Evolutionary conservation across 1,139 yeast genomes (phyloP).

Genomic region (Sugiyamaella grinbergsii): DNA sequence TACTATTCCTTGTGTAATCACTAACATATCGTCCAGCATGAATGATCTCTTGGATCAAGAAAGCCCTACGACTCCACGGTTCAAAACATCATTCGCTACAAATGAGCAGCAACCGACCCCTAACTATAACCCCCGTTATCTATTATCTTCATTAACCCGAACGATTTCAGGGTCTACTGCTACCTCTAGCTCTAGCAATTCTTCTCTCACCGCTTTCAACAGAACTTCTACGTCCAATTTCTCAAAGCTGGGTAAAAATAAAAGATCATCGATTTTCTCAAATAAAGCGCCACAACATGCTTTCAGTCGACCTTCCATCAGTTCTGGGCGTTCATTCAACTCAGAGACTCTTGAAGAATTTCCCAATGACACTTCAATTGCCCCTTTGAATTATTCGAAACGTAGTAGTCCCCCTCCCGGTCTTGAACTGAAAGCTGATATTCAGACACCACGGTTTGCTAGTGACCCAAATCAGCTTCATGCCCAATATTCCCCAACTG

Average conservation of each 20-base stretch:
- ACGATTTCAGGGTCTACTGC: slow-evolving; percentile 5
- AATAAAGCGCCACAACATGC: background rate
- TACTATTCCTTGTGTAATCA: too few species aligned
- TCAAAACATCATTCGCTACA: slow-evolving; percentile 13
- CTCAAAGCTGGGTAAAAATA: slow-evolving; percentile 9
- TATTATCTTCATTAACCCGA: slow-evolving; percentile 6
- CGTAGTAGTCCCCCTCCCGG: slow-evolving; percentile 1
- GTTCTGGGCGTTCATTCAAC: slow-evolving; percentile 1
- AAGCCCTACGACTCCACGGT: slow-evolving; percentile 19
- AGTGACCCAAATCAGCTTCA: background rate
- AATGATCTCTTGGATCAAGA: slow-evolving; percentile 21
- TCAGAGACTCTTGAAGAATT: background rate
- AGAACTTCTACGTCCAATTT: slow-evolving; percentile 11
- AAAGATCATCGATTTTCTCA: background rate
- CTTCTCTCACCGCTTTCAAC: slow-evolving; percentile 12
- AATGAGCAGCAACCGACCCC: background rate
- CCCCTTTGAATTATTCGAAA: slow-evolving; percentile 5
- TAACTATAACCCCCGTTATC: background rate
- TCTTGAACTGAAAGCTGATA: background rate
- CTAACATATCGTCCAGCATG: slow-evolving; percentile 10
- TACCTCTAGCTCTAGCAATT: slow-evolving; percentile 8
- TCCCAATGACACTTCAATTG: slow-evolving; percentile 5
- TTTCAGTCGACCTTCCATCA: background rate
- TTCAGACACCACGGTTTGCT: slow-evolving; percentile 4
- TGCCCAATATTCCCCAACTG: background rate